Percentiles rank a stretch among this genome's conserved stretches.
Conservation (phyloP, 805 yeast species). For the Candida andamanensis region DNA sequence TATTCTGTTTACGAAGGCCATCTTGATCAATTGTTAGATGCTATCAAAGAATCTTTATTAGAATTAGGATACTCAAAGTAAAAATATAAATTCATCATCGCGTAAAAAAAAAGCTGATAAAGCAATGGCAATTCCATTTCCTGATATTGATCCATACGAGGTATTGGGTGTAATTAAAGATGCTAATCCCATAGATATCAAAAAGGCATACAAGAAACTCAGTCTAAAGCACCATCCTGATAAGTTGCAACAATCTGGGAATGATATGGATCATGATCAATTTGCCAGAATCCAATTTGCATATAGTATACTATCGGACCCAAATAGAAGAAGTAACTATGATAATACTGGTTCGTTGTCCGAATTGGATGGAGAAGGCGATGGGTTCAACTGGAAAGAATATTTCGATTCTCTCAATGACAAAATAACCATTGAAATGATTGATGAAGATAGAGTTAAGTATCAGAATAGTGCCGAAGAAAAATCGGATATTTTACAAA, state of each 20-base stretch:
- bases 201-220: conserved; percentile 59
- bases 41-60: conserved; percentile 27
- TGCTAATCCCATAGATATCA: conserved; percentile 51
- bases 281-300: conserved; percentile 76
- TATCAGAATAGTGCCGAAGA: conserved; percentile 66
- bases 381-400: conserved; percentile 52
- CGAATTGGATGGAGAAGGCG: conserved; percentile 31
- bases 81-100: neutral
- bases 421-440: conserved; percentile 56
- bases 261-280: conserved; percentile 3
- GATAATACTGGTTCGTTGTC: conserved; percentile 67
- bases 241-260: conserved; percentile 38
- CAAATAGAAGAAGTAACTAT: conserved; percentile 47
- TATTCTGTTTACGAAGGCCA: conserved; percentile 50
- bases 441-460: conserved; percentile 59
- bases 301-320: conserved; percentile 62
- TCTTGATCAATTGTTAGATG: conserved; percentile 27
- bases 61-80: conserved; percentile 13
- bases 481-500: conserved; percentile 53
- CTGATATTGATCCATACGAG: conserved; percentile 60
- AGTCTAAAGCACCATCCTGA: conserved; percentile 72
- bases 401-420: conserved; percentile 45
- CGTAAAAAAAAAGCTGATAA: neutral
- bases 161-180: conserved; percentile 37
- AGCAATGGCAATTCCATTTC: conserved; percentile 39